Evolutionary conservation across 768 basidiomycete species (phyloP), one percentile per base, ranked within the genome.

Genomic region (Neoboletus brunneissimus): DNA sequence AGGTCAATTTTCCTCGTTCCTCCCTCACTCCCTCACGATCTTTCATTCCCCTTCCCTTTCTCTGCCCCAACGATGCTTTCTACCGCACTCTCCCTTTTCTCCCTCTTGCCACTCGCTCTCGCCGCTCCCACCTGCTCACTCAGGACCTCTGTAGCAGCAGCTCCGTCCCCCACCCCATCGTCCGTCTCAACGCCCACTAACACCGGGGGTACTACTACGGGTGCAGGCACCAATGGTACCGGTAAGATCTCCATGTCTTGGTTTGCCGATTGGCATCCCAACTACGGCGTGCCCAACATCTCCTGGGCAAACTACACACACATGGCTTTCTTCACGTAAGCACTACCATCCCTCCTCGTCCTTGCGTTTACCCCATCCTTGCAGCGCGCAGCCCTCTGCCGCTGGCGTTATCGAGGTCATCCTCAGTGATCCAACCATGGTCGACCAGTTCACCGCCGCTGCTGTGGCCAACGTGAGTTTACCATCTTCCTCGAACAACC

Each of bases 191-290:
- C 54, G 4, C 32, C 64, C 8, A 37, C 58, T 0, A 57, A 13
- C 50, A 16, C 68, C 1, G 60, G 60, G 3, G 62, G 57, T 43
- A 37, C 61, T 3, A 51, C 67, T 35, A 56, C 62, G 0, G 57
- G 63, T 53, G 61, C 62, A 18, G 66, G 64, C 62, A 61, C 67
- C 61, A 63, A 27, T 56, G 65, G 69, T n/a, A n/a, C n/a, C n/a
- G n/a, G n/a, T 6, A 58, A 45, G 48, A 75, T 86, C 16, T 76
- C 84, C n/a, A 74, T 81, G 46, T 77, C 84, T 16, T 91, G 88
- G 88, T 89, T 77, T 62, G 83, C 87, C 29, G 83, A 84, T 44
- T 91, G 84, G 84, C 84, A 87, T 65, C 69, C 80, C 25, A 60
- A 70, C 32, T 73, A 72, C 0, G 73, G 80, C 1, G 74, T 86